phyloP scores from a whole-genome alignment of 2,329 filamentous ascomycete species.

The Colletotrichum sp. region DNA sequence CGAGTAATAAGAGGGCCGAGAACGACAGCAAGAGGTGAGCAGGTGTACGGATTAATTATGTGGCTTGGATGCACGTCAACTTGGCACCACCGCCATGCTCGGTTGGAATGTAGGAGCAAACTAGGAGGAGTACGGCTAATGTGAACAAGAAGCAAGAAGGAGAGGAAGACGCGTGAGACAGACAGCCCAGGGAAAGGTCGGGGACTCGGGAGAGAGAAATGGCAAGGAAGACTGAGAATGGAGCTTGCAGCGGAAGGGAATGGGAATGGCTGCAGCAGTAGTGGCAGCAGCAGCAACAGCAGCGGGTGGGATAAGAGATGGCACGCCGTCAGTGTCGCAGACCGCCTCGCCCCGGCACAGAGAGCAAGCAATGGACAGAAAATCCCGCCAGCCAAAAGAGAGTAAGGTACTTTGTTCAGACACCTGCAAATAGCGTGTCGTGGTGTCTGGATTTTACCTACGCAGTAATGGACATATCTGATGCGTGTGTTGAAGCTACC shows the following conservation, averaged over 20 bases:
- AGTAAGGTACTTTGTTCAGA: neutral
- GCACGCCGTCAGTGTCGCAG: neutral
- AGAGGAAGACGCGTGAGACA: neutral
- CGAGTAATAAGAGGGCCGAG: slow-evolving; percentile 16
- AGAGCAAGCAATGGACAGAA: neutral
- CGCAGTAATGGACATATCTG: neutral
- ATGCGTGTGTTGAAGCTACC: neutral
- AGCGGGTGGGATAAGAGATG: neutral
- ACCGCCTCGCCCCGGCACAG: neutral
- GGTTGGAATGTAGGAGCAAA: slow-evolving; percentile 16
- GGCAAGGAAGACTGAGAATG: neutral
- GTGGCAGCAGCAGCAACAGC: neutral
- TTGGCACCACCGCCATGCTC: slow-evolving; percentile 6
- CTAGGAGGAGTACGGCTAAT: neutral
- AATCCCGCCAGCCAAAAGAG: neutral
- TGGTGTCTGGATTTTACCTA: neutral
- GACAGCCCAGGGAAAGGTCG: neutral
- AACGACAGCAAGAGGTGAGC: slow-evolving; percentile 1
- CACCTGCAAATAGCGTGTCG: neutral
- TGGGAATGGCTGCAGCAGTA: neutral
- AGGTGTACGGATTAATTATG: slow-evolving; percentile 18
- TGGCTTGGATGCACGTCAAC: slow-evolving; percentile 15
- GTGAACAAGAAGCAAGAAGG: neutral
- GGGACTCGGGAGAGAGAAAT: neutral
- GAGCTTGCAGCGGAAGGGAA: neutral